phyloP scores from a whole-genome alignment of 768 basidiomycete species.

The Lenzites betulinus region DNA sequence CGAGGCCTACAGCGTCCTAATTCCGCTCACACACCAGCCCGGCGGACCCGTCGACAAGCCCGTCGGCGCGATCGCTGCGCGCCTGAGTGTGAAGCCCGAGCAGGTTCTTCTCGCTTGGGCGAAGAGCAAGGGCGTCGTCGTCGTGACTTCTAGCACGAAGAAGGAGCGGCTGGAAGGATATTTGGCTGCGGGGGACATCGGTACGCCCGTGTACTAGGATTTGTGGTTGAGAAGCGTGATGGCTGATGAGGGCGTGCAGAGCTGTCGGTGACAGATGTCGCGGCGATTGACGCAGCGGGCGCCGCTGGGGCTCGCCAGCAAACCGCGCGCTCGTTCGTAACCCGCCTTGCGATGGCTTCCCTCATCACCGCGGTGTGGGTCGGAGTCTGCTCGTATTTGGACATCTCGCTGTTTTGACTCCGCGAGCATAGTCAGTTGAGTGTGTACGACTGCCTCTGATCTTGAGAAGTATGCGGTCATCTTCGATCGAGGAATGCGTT shows the following conservation, averaged over 20 bases:
- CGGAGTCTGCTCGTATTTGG: conserved; percentile 26
- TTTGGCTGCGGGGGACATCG: conserved; percentile 63
- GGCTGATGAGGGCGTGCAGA: conserved; percentile 33
- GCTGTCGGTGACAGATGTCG: conserved; percentile 52
- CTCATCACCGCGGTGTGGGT: conserved; percentile 26
- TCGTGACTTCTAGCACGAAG: conserved; percentile 72
- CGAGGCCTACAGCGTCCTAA: conserved; percentile 72
- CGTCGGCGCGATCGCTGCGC: conserved; percentile 51
- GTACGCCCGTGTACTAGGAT: conserved; percentile 35
- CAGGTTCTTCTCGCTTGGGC: conserved; percentile 76
- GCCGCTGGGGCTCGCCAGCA: conserved; percentile 37
- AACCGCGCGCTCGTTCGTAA: conserved; percentile 24
- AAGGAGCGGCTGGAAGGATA: conserved; percentile 67
- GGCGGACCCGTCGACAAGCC: conserved; percentile 69
- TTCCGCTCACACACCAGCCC: conserved; percentile 57
- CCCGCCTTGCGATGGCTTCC: conserved; percentile 21
- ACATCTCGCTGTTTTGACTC: conserved; percentile 22
- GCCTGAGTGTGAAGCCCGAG: conserved; percentile 54
- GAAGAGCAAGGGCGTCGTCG: conserved; percentile 65
- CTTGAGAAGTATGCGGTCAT: too few relatives aligned
- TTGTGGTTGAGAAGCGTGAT: background rate
- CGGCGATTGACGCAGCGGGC: conserved; percentile 60
- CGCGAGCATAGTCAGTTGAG: background rate
- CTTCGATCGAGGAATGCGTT: too few relatives aligned
- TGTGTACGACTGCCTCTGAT: too few relatives aligned